These are phyloP conservation scores for Ichthyophonus hoferi DNA, from an alignment of 208 protist species.

Conservation along the genomic window DNA sequence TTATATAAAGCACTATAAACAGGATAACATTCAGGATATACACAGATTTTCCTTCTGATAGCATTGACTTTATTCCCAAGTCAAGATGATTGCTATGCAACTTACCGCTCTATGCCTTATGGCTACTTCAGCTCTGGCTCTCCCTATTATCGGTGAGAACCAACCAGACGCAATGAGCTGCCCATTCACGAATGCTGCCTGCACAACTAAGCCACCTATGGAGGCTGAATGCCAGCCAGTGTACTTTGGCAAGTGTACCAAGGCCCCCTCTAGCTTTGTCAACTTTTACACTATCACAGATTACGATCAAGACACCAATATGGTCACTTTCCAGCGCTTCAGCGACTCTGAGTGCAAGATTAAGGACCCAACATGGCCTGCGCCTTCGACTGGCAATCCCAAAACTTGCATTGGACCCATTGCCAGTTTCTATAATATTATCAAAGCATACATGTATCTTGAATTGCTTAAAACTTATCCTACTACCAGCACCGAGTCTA, in stretches of 20 bases:
- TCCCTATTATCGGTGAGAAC: too few relatives aligned
- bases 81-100: too few relatives aligned
- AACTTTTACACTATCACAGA: not conserved
- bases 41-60: too few relatives aligned
- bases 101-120: too few relatives aligned
- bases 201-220: not conserved
- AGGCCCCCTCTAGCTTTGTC: not conserved
- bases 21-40: too few relatives aligned
- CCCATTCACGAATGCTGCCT: not conserved
- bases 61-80: too few relatives aligned
- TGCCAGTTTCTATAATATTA: not conserved
- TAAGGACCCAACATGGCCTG: not conserved
- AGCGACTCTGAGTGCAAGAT: not conserved
- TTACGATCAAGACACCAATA: not conserved
- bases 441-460: not conserved
- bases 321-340: not conserved
- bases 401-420: not conserved
- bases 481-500: not conserved
- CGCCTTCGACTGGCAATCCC: not conserved
- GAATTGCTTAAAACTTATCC: not conserved
- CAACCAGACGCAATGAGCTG: not conserved
- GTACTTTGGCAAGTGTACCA: not conserved
- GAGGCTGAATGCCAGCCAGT: not conserved
- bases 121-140: too few relatives aligned
- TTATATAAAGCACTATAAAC: too few relatives aligned